Conservation (phyloP, 768 basidiomycete species). For the Boletus pseudo-olivaceus region DNA sequence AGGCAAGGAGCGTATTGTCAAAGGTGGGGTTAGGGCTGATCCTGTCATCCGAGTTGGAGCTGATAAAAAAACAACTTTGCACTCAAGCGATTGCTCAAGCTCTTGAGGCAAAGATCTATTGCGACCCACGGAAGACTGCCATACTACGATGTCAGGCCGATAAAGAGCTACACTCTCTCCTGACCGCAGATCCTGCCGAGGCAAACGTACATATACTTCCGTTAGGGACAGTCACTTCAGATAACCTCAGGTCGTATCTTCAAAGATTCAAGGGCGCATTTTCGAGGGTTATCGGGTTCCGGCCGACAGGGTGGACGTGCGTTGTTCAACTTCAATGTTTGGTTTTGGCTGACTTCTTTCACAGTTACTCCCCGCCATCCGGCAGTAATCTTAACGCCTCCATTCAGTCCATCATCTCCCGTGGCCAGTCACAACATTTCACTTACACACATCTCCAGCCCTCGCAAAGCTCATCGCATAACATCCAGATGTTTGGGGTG, state of each 20-base stretch:
- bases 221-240: constrained; percentile 67
- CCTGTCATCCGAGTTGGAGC: background rate
- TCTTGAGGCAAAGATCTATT: constrained; percentile 80
- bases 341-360: constrained; percentile 1
- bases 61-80: background rate
- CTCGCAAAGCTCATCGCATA: constrained; percentile 65
- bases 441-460: constrained; percentile 64
- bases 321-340: constrained; percentile 26
- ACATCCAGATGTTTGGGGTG: constrained; percentile 73
- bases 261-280: constrained; percentile 71
- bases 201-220: constrained; percentile 87
- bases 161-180: constrained; percentile 69
- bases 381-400: constrained; percentile 62
- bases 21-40: constrained; percentile 51
- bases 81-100: constrained; percentile 77
- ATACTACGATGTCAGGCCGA: constrained; percentile 85
- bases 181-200: constrained; percentile 71
- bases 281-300: constrained; percentile 70
- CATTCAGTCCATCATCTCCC: constrained; percentile 65
- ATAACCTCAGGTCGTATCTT: constrained; percentile 74
- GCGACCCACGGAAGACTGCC: constrained; percentile 78
- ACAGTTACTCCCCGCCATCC: constrained; percentile 62
- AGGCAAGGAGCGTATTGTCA: constrained; percentile 96
- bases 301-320: constrained; percentile 97
- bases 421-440: constrained; percentile 64